A percentile compares a stretch with the other conserved stretches of the same genome.
Conservation (phyloP, 139 green algal genomes). For the Limnomonas spitsbergensis region DNA sequence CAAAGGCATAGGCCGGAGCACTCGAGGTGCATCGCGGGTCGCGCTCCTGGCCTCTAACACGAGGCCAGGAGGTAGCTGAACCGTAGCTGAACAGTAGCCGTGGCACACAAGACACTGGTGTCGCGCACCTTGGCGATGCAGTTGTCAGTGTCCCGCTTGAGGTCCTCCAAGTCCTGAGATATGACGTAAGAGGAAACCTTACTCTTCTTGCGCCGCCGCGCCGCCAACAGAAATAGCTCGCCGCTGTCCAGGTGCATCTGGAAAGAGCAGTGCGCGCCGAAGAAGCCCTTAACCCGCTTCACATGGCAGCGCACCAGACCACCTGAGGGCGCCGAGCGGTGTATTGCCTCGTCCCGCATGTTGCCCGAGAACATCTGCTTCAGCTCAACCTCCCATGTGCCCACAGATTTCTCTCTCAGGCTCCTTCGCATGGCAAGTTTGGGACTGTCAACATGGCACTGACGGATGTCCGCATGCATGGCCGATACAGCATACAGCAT, state of each 20-base stretch:
- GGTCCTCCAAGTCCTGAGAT: conserved; percentile 6
- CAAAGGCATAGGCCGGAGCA: too few relatives aligned
- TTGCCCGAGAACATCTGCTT: conserved; percentile 11
- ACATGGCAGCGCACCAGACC: conserved; percentile 44
- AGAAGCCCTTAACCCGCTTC: conserved; percentile 29
- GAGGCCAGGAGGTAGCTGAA: too few relatives aligned
- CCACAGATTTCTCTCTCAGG: background rate
- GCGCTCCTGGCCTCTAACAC: too few relatives aligned
- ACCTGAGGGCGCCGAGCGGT: conserved; percentile 24
- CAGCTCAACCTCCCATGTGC: conserved; percentile 32
- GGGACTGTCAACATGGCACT: too few relatives aligned
- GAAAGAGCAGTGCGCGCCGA: conserved; percentile 40
- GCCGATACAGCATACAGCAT: background rate
- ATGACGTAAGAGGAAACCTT: conserved; percentile 68
- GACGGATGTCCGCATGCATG: too few relatives aligned
- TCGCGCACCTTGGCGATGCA: conserved; percentile 16
- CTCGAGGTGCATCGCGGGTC: too few relatives aligned
- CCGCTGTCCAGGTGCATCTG: conserved; percentile 60
- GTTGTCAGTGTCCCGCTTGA: conserved; percentile 22
- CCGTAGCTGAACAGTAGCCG: too few relatives aligned
- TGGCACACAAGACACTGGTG: too few relatives aligned
- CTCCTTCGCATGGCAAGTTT: too few relatives aligned
- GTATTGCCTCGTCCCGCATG: conserved; percentile 28
- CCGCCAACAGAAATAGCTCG: conserved; percentile 74
- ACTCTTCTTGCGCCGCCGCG: conserved; percentile 81